Evolutionary conservation across 169 alveolate species (phyloP), one percentile per base, ranked within the genome.

Genomic region (Plasmodium chabaudi): DNA sequence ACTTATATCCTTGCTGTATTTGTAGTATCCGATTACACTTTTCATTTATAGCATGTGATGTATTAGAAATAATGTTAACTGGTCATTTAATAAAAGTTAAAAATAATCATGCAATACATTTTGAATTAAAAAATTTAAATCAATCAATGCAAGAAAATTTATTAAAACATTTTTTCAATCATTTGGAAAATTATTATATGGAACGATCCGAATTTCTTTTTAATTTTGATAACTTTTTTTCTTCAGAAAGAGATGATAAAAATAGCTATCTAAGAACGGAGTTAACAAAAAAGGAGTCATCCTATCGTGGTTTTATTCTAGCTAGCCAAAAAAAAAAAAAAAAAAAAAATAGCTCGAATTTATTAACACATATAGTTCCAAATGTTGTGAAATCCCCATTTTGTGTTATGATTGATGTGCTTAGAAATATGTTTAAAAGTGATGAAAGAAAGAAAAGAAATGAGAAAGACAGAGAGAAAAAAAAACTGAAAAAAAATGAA

Each of bases 71-170:
- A 39, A 82, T 82, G 90, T 21, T 82, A 27, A 82, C 90, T 12
- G 90, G 90, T 0, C 90, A 82, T 82, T 82, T 82, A 69, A 47
- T 82, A 15, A 82, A 82, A 46, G 77, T 82, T 17, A 82, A 82
- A 82, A 82, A 82, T 82, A 82, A 82, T 46, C 27, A 82, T n/a
- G 64, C 71, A 2, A 44, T 82, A 10, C 67, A 59, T 17, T 27
- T 82, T 19, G 90, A 82, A 49, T 46, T 82, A 69, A 44, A 13
- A 12, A 82, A 69, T 59, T 67, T 82, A 82, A 39, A 82, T 12
- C 55, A 46, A 25, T 67, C 79, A 23, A 56, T 82, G 59, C 90
- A 82, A 59, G 82, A 82, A 46, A 65, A 68, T 67, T 46, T 82
- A 27, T 15, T 82, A 15, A 65, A 82, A 59, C 90, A 67, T 53